These are phyloP conservation scores for Starmerella stigmatis DNA, from an alignment of 805 yeast species.

Conservation along the genomic window DNA sequence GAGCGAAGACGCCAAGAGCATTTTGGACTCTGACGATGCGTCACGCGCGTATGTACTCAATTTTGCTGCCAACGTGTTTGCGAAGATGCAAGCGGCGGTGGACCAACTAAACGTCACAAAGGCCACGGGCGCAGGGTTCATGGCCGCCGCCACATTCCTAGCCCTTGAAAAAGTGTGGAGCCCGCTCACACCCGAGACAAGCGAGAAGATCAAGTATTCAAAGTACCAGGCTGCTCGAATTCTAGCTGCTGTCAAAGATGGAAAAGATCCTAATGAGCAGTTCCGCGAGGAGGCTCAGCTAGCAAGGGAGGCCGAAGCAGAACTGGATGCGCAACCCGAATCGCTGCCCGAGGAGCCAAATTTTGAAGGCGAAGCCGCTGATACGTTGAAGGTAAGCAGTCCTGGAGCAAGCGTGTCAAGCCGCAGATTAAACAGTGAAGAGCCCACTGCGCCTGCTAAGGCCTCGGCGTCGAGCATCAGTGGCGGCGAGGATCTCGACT, in stretches of 20 bases:
- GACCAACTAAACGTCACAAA: constrained; percentile 36
- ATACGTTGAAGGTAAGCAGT: no score
- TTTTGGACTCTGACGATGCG: constrained; percentile 52
- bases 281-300: constrained; percentile 28
- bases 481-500: background rate
- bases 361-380: no score
- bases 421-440: no score
- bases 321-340: no score
- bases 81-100: constrained; percentile 42
- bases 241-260: constrained; percentile 38
- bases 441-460: background rate
- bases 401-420: no score
- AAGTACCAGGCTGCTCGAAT: constrained; percentile 55
- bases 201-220: constrained; percentile 45
- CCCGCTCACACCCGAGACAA: constrained; percentile 29
- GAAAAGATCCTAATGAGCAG: constrained; percentile 50
- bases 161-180: constrained; percentile 38
- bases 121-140: constrained; percentile 41
- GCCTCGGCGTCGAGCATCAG: no score
- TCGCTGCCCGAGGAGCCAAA: no score
- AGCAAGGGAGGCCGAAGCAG: constrained; percentile 2
- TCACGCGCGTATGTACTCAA: constrained; percentile 45
- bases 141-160: constrained; percentile 47
- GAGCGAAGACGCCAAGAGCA: constrained; percentile 32
- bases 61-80: constrained; percentile 52